Conservation (phyloP, 108 stramenopile genomes). For the Nannochloropsis oceanica region DNA sequence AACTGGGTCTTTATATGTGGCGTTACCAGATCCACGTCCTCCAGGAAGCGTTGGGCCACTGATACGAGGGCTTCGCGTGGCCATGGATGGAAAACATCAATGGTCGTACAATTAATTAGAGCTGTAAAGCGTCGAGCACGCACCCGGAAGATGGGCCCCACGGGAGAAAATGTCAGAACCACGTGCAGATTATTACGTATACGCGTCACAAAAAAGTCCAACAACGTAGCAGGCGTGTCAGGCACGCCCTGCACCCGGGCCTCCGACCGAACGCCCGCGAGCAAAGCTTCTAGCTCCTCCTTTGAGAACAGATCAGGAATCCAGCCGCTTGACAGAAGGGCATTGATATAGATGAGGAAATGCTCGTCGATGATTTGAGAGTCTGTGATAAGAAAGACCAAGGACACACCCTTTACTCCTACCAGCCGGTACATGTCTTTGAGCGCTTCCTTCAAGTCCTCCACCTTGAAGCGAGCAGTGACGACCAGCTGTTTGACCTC, state of each 20-base stretch:
- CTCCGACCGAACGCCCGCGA: slow-evolving; percentile 52
- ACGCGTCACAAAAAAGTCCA: slow-evolving; percentile 56
- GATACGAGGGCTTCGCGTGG: slow-evolving; percentile 65
- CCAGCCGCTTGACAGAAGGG: slow-evolving; percentile 69
- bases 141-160: slow-evolving; percentile 64
- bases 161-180: slow-evolving; percentile 69
- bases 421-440: slow-evolving; percentile 52
- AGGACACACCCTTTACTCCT: slow-evolving; percentile 52
- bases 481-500: slow-evolving; percentile 58
- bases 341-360: slow-evolving; percentile 75
- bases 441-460: slow-evolving; percentile 62
- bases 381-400: slow-evolving; percentile 72
- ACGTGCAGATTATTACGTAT: slow-evolving; percentile 58
- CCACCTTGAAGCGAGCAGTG: slow-evolving; percentile 53
- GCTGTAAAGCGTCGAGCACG: slow-evolving; percentile 72
- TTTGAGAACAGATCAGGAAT: slow-evolving; percentile 67
- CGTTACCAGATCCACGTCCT: slow-evolving; percentile 49
- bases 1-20: slow-evolving; percentile 30
- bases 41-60: slow-evolving; percentile 60
- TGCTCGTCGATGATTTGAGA: slow-evolving; percentile 68
- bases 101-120: slow-evolving; percentile 62
- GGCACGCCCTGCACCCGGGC: slow-evolving; percentile 60
- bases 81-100: slow-evolving; percentile 78
- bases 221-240: slow-evolving; percentile 50
- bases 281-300: slow-evolving; percentile 61